Percentiles rank a stretch among this genome's conserved stretches.
Conservation (phyloP, 768 basidiomycete species). For the Tulasnella sp. region DNA sequence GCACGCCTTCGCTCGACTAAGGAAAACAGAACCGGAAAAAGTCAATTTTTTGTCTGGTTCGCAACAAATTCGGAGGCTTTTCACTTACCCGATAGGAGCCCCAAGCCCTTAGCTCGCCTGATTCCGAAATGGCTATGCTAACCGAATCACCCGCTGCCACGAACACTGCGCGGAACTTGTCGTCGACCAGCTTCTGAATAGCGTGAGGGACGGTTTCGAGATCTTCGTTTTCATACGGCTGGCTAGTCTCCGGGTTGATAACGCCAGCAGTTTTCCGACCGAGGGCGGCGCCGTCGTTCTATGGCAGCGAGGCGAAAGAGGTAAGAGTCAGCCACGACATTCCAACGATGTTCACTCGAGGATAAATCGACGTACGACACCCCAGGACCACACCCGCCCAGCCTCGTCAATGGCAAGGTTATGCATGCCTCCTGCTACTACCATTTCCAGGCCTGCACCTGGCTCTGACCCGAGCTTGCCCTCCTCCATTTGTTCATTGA, state of each 20-base stretch:
- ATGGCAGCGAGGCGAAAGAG: neutral
- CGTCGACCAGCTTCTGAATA: slow-evolving; percentile 55
- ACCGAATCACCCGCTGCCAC: slow-evolving; percentile 85
- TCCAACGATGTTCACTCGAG: neutral
- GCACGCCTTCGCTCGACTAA: slow-evolving; percentile 53
- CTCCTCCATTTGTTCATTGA: slow-evolving; percentile 67
- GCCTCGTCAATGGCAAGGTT: slow-evolving; percentile 83
- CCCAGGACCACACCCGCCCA: slow-evolving; percentile 63
- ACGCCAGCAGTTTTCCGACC: slow-evolving; percentile 38
- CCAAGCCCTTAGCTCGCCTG: slow-evolving; percentile 85
- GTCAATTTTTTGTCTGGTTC: neutral
- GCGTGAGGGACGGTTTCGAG: slow-evolving; percentile 40
- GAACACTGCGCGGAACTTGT: slow-evolving; percentile 78
- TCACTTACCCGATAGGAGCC: slow-evolving; percentile 73
- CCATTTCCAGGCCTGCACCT: slow-evolving; percentile 73
- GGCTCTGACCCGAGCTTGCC: slow-evolving; percentile 61
- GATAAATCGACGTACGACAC: slow-evolving; percentile 18
- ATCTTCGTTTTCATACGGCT: slow-evolving; percentile 37
- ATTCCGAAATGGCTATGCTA: slow-evolving; percentile 72
- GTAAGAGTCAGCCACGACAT: slow-evolving; percentile 1
- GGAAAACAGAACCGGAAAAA: neutral
- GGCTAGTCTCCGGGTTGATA: slow-evolving; percentile 35
- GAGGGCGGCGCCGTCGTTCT: slow-evolving; percentile 39
- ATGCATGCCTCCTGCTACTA: slow-evolving; percentile 85
- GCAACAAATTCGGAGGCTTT: neutral